Base-by-base conservation (phyloP, 805 yeast genomes). In the Candida koratica region DNA sequence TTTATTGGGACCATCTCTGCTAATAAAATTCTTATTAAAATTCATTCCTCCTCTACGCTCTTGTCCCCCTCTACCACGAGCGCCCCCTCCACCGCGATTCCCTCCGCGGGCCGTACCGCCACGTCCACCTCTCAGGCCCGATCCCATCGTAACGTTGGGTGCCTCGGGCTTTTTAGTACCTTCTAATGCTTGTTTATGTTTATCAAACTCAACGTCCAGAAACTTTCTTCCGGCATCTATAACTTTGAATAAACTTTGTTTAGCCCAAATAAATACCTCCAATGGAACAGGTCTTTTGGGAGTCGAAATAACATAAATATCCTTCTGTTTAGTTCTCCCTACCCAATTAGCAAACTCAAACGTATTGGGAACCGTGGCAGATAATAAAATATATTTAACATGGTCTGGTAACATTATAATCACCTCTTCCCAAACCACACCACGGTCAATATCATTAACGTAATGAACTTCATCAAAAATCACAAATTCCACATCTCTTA, bases 351-450 rank as follows among this genome's bases (percentile, higher is more conserved):
- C 99, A 70, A 93, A 93, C 55, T 93, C 99, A 39, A 44, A 41
- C 1, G 97, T 96, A 56, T 90, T 90, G 17, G 98, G 98, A 48
- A 90, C 90, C 1, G 98, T 90, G 32, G 97, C 97, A 10, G 97
- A 88, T 45, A 90, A 64, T 52, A 90, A 85, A 3, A 90, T 96
- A 53, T 89, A 87, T 47, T 84, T 90, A 12, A 93, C 97, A 68
- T 89, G 89, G 51, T 94, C 97, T 4, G 99, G 99, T 28, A 93
- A 70, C 55, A 93, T 67, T 40, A 93, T 93, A 46, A 93, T 90
- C 11, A 97, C 90, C 61, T 93, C 99, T 64, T 93, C 99, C 99
- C 99, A 93, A 23, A 93, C 98, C 36, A 93, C 99, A 59, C 99
- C 99, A 65, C 99, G 79, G 48, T 88, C 93, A 50, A 87, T 83